Percentiles rank a stretch among this genome's conserved stretches.
Conservation (phyloP, 164 flowering plant species). For the Warburgia ugandensis region DNA sequence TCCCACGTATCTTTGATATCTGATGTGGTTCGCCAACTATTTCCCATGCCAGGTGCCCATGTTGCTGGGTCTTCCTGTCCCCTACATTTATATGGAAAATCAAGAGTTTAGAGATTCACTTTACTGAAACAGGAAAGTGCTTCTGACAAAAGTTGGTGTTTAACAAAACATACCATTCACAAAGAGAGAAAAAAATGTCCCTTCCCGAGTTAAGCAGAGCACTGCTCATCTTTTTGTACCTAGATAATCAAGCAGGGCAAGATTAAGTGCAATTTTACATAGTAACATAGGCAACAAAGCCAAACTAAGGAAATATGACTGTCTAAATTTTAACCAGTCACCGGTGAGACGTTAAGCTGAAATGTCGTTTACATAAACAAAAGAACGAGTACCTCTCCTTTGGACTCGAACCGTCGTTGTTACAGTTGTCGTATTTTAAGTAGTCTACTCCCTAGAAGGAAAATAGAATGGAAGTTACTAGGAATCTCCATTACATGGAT, state of each 20-base stretch:
- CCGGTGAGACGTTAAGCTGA: neutral
- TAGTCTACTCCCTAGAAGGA: constrained; percentile 42
- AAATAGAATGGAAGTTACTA: neutral
- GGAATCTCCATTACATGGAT: neutral
- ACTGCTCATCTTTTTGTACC: constrained; percentile 57
- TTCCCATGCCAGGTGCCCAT: constrained; percentile 56
- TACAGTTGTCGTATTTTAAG: constrained; percentile 54
- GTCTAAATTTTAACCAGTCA: too few relatives aligned
- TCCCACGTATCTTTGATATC: constrained; percentile 60
- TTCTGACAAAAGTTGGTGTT: neutral
- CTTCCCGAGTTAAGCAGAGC: constrained; percentile 56
- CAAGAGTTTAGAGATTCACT: neutral
- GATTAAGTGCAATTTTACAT: too few relatives aligned
- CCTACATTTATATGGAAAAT: constrained; percentile 21
- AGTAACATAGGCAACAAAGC: neutral
- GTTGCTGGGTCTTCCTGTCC: constrained; percentile 61
- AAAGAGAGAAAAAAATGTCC: constrained; percentile 57
- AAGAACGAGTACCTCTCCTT: constrained; percentile 23
- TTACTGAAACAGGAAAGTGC: neutral
- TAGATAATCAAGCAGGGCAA: constrained; percentile 3
- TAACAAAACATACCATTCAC: constrained; percentile 48
- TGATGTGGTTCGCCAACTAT: constrained; percentile 74
- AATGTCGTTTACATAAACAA: too few relatives aligned
- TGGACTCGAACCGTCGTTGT: constrained; percentile 29
- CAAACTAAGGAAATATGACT: neutral